These are phyloP conservation scores for Westerdykella sp. DNA, from an alignment of 2,329 filamentous ascomycete species.

Conservation along the genomic window DNA sequence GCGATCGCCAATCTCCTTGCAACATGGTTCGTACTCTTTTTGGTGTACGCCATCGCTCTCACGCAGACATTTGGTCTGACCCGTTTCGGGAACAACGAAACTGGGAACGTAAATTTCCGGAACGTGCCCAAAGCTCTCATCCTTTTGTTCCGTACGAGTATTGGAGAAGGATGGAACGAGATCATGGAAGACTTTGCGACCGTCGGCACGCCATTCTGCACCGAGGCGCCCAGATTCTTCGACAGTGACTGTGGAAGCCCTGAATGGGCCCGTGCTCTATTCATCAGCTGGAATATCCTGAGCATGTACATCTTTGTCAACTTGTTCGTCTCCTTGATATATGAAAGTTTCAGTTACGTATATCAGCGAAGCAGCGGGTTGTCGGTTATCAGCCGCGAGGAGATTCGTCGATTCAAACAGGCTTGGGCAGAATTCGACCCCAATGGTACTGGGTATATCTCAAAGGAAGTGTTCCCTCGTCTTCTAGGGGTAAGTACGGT, in stretches of 20 bases:
- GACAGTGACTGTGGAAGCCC: constrained; percentile 88
- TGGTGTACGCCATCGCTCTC: constrained; percentile 92
- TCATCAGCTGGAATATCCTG: constrained; percentile 96
- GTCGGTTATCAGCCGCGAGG: constrained; percentile 81
- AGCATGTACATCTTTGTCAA: constrained; percentile 99
- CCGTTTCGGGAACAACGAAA: constrained; percentile 68
- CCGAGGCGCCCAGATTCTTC: constrained; percentile 65
- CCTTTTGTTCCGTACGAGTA: constrained; percentile 85
- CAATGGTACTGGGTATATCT: constrained; percentile 82
- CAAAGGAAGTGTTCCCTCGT: constrained; percentile 80
- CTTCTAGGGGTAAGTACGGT: constrained; percentile 62
- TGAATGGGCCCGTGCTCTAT: constrained; percentile 79
- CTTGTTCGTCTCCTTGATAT: constrained; percentile 96
- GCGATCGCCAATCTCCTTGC: constrained; percentile 87
- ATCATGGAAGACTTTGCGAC: constrained; percentile 93
- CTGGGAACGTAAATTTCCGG: constrained; percentile 80
- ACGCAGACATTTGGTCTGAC: constrained; percentile 95
- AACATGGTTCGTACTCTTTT: constrained; percentile 94
- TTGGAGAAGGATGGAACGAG: constrained; percentile 92
- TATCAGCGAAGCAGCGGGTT: constrained; percentile 95
- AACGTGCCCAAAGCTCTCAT: constrained; percentile 92
- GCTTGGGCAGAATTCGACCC: constrained; percentile 96
- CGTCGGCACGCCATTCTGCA: constrained; percentile 75
- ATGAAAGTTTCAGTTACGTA: constrained; percentile 98
- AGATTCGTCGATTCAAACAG: constrained; percentile 95